phyloP scores from a whole-genome alignment of 2,329 filamentous ascomycete species.

The Apiospora sp. region DNA sequence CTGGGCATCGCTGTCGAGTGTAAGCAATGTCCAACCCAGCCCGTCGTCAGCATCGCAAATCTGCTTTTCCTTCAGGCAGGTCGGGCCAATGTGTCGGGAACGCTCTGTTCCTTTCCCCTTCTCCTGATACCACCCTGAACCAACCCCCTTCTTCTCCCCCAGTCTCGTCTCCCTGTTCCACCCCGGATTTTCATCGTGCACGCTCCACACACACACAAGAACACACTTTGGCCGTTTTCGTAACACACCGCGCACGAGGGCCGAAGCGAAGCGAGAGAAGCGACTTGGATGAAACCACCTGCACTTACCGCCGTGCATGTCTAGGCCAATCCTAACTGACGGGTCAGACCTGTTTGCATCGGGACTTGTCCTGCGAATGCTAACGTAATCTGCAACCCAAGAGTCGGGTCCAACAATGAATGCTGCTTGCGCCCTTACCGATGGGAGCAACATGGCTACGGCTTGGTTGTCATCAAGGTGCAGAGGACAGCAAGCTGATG shows the following conservation, averaged over 20 bases:
- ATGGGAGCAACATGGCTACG: neutral
- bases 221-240: neutral
- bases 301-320: constrained; percentile 19
- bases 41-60: neutral
- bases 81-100: constrained; percentile 8
- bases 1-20: neutral
- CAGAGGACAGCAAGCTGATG: neutral
- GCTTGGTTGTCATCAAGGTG: neutral
- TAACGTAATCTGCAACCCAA: constrained; percentile 21
- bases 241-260: constrained; percentile 3
- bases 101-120: neutral
- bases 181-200: constrained; percentile 21
- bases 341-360: constrained; percentile 15
- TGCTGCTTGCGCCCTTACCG: neutral
- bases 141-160: constrained; percentile 6
- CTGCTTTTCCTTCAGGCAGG: neutral
- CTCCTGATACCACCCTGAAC: neutral
- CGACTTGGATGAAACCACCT: constrained; percentile 19
- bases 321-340: constrained; percentile 5
- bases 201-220: constrained; percentile 1
- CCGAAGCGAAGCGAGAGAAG: neutral
- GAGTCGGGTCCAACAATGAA: neutral
- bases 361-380: constrained; percentile 6
- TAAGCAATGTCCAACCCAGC: neutral
- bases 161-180: constrained; percentile 9